Conservation (phyloP, 2,329 filamentous ascomycete species). For the Catunica adiposa region DNA sequence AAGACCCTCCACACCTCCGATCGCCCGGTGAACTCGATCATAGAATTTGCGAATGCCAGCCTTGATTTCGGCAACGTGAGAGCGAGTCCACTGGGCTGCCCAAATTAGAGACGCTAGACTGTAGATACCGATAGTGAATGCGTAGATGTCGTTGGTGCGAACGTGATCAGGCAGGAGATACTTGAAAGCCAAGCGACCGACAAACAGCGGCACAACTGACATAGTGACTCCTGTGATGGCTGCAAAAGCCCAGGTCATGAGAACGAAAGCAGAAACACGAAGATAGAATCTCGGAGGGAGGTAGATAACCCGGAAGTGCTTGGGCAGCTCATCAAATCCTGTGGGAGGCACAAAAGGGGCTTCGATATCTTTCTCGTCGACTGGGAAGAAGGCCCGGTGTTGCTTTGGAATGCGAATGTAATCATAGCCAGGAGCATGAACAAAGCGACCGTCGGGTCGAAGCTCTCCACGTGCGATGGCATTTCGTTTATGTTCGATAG, state of each 20-base stretch:
- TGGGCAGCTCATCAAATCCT: slow-evolving; percentile 35
- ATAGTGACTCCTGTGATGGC: slow-evolving; percentile 70
- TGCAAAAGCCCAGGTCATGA: slow-evolving; percentile 86
- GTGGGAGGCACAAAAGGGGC: neutral
- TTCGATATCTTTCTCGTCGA: slow-evolving; percentile 31
- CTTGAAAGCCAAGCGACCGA: slow-evolving; percentile 66
- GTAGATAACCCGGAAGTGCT: slow-evolving; percentile 56
- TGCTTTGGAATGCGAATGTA: slow-evolving; percentile 88
- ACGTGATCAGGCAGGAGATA: slow-evolving; percentile 53
- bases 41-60: slow-evolving; percentile 14
- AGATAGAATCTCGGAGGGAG: slow-evolving; percentile 70
- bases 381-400: slow-evolving; percentile 58
- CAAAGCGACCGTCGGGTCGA: slow-evolving; percentile 60
- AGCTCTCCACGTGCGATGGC: slow-evolving; percentile 23
- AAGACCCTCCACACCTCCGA: neutral
- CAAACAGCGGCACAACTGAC: slow-evolving; percentile 71
- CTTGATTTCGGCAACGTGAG: slow-evolving; percentile 13
- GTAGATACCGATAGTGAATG: slow-evolving; percentile 82
- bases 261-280: slow-evolving; percentile 70
- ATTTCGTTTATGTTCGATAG: neutral
- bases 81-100: slow-evolving; percentile 24
- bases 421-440: slow-evolving; percentile 85
- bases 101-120: slow-evolving; percentile 55
- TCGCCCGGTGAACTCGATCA: neutral
- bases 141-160: slow-evolving; percentile 86